Percentiles rank a stretch among this genome's conserved stretches.
These are phyloP conservation scores for Williopsis jadinii DNA, from an alignment of 1,139 yeast species.

Conservation along the genomic window DNA sequence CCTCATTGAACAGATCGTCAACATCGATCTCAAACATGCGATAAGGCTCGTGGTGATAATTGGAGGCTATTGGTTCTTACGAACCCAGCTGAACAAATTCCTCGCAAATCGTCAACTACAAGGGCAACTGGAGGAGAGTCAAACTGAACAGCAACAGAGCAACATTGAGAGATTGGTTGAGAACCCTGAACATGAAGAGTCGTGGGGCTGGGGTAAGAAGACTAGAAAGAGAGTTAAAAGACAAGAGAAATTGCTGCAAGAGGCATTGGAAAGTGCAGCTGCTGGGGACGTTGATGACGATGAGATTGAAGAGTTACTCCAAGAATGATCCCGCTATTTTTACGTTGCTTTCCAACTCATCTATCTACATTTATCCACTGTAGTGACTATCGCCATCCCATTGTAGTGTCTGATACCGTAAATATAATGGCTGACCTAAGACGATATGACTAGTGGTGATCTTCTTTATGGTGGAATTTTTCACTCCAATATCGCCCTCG, in stretches of 20 bases:
- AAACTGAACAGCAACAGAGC: conserved; percentile 26
- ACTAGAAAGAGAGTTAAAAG: conserved; percentile 53
- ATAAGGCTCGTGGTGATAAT: conserved; percentile 36
- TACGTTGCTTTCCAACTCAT: no score
- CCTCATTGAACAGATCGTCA: conserved; percentile 12
- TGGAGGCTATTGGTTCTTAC: conserved; percentile 38
- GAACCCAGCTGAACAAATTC: conserved; percentile 34
- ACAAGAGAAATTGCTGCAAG: conserved; percentile 47
- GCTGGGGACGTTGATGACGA: conserved; percentile 50
- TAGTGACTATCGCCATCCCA: no score
- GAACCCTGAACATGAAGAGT: conserved; percentile 31
- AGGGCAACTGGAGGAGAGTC: conserved; percentile 43
- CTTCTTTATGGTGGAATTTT: no score
- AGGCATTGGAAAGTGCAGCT: conserved; percentile 37
- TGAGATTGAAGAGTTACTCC: conserved; percentile 55
- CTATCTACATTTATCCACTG: no score
- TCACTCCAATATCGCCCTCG: no score
- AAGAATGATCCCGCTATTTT: conserved; percentile 30
- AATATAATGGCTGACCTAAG: no score
- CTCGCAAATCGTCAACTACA: conserved; percentile 45
- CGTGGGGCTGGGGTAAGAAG: conserved; percentile 77
- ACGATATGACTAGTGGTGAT: no score
- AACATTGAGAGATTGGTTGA: conserved; percentile 37
- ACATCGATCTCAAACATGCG: conserved; percentile 28
- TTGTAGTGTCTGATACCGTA: no score